These are phyloP conservation scores for Scleroderma bovista DNA, from an alignment of 768 basidiomycete species.

Conservation along the genomic window DNA sequence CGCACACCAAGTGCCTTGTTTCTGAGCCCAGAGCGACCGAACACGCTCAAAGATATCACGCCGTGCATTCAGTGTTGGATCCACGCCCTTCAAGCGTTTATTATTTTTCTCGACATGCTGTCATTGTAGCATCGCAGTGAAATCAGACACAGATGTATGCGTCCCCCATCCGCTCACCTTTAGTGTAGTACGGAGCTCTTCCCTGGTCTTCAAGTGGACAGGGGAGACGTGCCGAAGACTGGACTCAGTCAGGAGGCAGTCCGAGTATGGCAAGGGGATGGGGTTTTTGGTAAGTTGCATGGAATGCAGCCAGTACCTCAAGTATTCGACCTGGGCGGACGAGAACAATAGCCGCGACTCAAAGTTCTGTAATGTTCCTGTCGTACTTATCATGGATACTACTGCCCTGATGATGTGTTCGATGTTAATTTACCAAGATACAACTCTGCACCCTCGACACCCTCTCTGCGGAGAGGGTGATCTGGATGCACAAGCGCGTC, in stretches of 20 bases:
- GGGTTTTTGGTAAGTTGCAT: slow-evolving; percentile 58
- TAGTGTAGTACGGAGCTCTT: slow-evolving; percentile 49
- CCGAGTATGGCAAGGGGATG: slow-evolving; percentile 72
- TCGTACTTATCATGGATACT: background rate
- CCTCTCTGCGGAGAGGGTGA: slow-evolving; percentile 64
- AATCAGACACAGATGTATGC: background rate
- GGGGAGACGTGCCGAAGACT: slow-evolving; percentile 56
- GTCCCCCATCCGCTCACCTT: slow-evolving; percentile 39
- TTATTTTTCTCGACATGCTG: slow-evolving; percentile 79
- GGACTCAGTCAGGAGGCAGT: slow-evolving; percentile 61
- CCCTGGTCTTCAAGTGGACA: slow-evolving; percentile 48
- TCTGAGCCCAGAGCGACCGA: slow-evolving; percentile 56
- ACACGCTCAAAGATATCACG: slow-evolving; percentile 65
- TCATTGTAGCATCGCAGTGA: too few relatives aligned
- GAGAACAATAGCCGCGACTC: slow-evolving; percentile 79
- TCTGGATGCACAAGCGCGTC: slow-evolving; percentile 64
- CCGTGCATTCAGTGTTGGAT: slow-evolving; percentile 47
- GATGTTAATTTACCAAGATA: slow-evolving; percentile 50
- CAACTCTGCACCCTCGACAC: slow-evolving; percentile 62
- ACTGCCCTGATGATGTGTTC: background rate
- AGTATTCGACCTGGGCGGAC: slow-evolving; percentile 79
- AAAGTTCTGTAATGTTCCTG: slow-evolving; percentile 65
- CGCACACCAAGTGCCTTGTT: slow-evolving; percentile 68
- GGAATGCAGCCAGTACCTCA: slow-evolving; percentile 78
- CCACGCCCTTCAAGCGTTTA: slow-evolving; percentile 64